Conservation (phyloP, 768 basidiomycete genomes). For the Clitopilus passeckerianus region DNA sequence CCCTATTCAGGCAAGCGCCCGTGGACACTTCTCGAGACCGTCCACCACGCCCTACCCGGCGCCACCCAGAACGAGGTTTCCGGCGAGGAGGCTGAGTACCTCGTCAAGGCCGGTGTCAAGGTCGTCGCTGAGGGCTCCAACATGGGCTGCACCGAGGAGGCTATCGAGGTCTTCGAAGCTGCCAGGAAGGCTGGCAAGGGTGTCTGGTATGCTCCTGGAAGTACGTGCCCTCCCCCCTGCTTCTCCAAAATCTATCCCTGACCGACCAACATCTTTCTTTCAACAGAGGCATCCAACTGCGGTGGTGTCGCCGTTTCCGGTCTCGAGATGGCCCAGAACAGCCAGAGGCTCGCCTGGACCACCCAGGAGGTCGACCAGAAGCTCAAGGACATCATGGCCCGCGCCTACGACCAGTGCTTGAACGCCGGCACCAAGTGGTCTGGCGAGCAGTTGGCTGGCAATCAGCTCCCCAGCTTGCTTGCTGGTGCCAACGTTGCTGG, state of each 20-base stretch:
- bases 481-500: constrained; percentile 72
- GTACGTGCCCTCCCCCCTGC: constrained; percentile 24
- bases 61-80: constrained; percentile 72
- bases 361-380: constrained; percentile 60
- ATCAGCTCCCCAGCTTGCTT: constrained; percentile 47
- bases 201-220: constrained; percentile 74
- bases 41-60: constrained; percentile 66
- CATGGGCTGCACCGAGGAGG: constrained; percentile 74
- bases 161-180: constrained; percentile 66
- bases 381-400: constrained; percentile 67
- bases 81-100: constrained; percentile 62
- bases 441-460: constrained; percentile 34
- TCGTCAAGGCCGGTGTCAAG: constrained; percentile 62
- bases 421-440: constrained; percentile 54
- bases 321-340: constrained; percentile 81
- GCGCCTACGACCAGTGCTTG: constrained; percentile 56
- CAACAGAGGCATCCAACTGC: constrained; percentile 48
- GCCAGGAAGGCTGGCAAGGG: constrained; percentile 45
- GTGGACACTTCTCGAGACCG: constrained; percentile 59
- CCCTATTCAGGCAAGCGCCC: constrained; percentile 45
- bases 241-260: neutral
- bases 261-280: neutral
- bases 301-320: constrained; percentile 78
- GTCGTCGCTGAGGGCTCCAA: constrained; percentile 77
- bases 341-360: constrained; percentile 59